Evolutionary conservation across 164 flowering plant species (phyloP), one percentile per base, ranked within the genome.

Genomic region (Dillenia turbinata): DNA sequence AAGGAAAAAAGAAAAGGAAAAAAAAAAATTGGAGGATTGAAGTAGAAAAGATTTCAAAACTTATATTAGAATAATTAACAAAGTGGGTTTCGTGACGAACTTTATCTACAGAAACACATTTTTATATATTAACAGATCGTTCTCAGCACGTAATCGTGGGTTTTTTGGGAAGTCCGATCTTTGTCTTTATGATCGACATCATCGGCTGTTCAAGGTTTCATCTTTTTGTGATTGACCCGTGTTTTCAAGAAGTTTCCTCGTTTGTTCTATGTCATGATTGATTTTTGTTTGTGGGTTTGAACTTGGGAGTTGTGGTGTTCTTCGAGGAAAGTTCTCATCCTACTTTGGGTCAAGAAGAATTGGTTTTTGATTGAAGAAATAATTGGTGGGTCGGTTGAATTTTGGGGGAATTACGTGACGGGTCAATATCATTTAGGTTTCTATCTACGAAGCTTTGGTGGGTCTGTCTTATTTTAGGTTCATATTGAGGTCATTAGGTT

Each of bases 111-210:
- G 7, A 4, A 4, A 5, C 40, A 4, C 40, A 33, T 33, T 4
- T 33, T 33, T 33, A 33, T 33, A 33, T 33, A 33, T 4, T 33
- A 33, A 33, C 40, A 33, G 60, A 46, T 46, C 43, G 40, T n/a
- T 64, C 51, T 61, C 68, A 46, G 66, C 67, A 72, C 73, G 74
- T 57, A 60, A 69, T 60, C 61, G 40, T 33, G 40, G 57, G n/a
- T 55, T 51, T 54, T 33, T 16, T 52, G 22, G 51, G 53, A 33
- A 33, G 6, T 33, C 40, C 5, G 40, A 33, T 33, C 40, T 33
- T 33, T 33, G 19, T 14, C 48, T 59, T 15, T 9, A 15, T 16
- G 45, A 15, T 71, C 66, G 2, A 9, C 61, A 49, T 63, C 15
- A 57, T 51, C 12, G 10, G 56, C 47, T 46, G 56, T 66, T 59